phyloP scores from a whole-genome alignment of 768 basidiomycete species.

The Boletus rubroflammeus region DNA sequence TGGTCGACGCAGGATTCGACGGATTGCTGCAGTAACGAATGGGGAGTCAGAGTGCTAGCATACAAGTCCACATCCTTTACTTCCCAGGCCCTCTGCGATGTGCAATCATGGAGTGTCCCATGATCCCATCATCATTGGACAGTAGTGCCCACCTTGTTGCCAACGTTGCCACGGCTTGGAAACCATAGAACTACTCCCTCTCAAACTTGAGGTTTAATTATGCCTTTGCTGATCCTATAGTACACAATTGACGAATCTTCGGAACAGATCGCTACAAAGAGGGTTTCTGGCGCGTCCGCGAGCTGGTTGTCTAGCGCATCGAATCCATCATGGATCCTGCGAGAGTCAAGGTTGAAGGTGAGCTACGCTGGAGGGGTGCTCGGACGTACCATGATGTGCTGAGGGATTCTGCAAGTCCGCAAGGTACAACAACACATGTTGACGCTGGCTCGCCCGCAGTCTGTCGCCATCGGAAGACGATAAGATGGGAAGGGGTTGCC shows the following conservation, averaged over 20 bases:
- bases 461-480: conserved; percentile 25
- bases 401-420: conserved; percentile 60
- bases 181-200: background rate
- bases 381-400: conserved; percentile 55
- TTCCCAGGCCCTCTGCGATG: background rate
- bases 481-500: background rate
- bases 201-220: conserved; percentile 67
- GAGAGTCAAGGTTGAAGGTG: background rate
- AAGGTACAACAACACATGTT: conserved; percentile 52
- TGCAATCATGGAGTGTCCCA: background rate
- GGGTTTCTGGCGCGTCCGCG: conserved; percentile 33
- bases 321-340: conserved; percentile 60
- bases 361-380: too few relatives aligned
- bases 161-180: background rate
- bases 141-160: background rate
- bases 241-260: conserved; percentile 83
- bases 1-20: conserved; percentile 48
- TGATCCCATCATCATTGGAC: background rate
- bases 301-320: conserved; percentile 35
- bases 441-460: conserved; percentile 36
- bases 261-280: conserved; percentile 69
- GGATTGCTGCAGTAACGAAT: conserved; percentile 25
- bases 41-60: background rate
- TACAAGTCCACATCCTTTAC: background rate
- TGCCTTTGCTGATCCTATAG: conserved; percentile 75